Conservation (phyloP, 345 rosid genomes). For the Anastatica hierochuntica region DNA sequence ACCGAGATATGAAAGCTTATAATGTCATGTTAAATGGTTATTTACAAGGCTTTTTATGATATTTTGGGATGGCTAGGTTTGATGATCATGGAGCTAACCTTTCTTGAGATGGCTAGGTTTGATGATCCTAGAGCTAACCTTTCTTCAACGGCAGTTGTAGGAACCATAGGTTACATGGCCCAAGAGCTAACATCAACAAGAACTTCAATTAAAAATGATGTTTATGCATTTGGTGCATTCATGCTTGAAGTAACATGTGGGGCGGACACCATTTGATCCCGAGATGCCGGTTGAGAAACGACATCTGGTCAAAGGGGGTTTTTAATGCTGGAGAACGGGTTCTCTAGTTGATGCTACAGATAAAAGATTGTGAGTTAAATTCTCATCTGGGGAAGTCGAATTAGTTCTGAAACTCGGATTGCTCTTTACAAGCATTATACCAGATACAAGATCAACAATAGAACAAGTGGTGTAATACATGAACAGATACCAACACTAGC, state of each 20-base stretch:
- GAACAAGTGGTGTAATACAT: slow-evolving; percentile 15
- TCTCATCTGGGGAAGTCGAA: slow-evolving; percentile 24
- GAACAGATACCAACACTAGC: slow-evolving; percentile 8
- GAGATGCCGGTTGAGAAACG: slow-evolving; percentile 8
- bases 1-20: slow-evolving; percentile 38
- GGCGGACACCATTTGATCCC: slow-evolving; percentile 33
- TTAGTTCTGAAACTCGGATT: slow-evolving; percentile 32
- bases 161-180: slow-evolving; percentile 44
- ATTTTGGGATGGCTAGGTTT: slow-evolving; percentile 41
- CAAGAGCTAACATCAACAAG: slow-evolving; percentile 34
- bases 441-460: slow-evolving; percentile 26
- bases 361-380: slow-evolving; percentile 16
- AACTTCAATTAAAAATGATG: slow-evolving; percentile 26
- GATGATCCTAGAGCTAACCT: slow-evolving; percentile 37
- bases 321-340: slow-evolving; percentile 24
- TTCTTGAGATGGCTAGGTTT: slow-evolving; percentile 38
- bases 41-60: slow-evolving; percentile 29
- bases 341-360: slow-evolving; percentile 23
- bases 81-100: slow-evolving; percentile 31
- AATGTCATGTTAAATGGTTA: slow-evolving; percentile 33
- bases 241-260: slow-evolving; percentile 43
- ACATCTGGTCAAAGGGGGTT: slow-evolving; percentile 25
- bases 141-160: slow-evolving; percentile 32
- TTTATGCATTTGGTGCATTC: slow-evolving; percentile 36
- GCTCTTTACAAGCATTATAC: slow-evolving; percentile 25